These are phyloP conservation scores for Aureobasidium sp. DNA, from an alignment of 2,329 filamentous ascomycete genomes.

Conservation along the genomic window DNA sequence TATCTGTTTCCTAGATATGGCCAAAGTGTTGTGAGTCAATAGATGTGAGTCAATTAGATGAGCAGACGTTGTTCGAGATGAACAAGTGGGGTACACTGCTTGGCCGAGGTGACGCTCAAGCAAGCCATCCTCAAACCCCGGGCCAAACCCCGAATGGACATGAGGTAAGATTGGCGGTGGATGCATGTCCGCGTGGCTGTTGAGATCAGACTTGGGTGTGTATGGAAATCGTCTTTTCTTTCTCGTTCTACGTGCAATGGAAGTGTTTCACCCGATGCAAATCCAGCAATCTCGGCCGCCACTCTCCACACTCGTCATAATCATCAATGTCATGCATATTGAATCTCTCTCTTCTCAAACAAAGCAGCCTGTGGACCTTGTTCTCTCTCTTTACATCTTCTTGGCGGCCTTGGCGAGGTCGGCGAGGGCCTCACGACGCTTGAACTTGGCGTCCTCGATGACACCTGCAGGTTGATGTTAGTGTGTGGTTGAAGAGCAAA, in stretches of 20 bases:
- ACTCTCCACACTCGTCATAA: slow-evolving; percentile 11
- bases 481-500: background rate
- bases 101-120: background rate
- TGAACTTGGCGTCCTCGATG: slow-evolving; percentile 69
- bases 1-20: background rate
- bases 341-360: background rate
- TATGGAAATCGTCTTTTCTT: background rate
- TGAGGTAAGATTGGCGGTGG: background rate
- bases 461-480: slow-evolving; percentile 44
- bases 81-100: background rate
- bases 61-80: background rate
- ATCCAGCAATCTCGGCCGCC: background rate
- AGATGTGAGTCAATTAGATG: background rate
- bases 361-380: background rate
- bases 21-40: background rate
- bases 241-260: slow-evolving; percentile 7
- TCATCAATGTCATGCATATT: slow-evolving; percentile 11
- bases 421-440: slow-evolving; percentile 63
- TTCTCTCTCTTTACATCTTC: slow-evolving; percentile 25
- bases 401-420: slow-evolving; percentile 49
- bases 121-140: background rate
- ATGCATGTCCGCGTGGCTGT: background rate
- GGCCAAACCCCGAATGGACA: background rate
- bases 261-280: background rate
- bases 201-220: background rate